Base-by-base conservation (phyloP, 768 basidiomycete species). In the Amanita pallidorosea region DNA sequence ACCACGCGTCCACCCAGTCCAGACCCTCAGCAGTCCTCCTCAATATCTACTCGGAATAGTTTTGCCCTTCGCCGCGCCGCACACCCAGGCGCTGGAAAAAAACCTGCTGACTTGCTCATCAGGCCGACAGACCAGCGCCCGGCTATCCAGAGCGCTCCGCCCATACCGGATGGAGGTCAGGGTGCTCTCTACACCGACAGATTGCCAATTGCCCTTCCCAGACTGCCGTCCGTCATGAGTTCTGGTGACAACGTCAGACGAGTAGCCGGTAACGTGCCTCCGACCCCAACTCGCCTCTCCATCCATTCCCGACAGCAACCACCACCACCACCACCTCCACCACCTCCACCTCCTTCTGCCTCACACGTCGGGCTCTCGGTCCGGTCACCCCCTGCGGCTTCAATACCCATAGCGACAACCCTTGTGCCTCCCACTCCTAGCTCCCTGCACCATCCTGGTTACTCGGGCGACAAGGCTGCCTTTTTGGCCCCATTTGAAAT, bases 401-500 rank as follows among this genome's bases (percentile, higher is more conserved):
- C 79, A 8, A 75, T 88, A 5, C 77, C 85, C n/a, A 87, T 87
- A 49, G 74, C 85, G 5, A 72, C 73, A 12, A 70, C 74, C 4
- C 67, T 82, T 9, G 80, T 84, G 1, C 85, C 86, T 2, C 80
- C 80, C 3, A 85, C 86, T 1, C 83, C 85, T 3, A 76, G 76
- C n/a, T 70, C 75, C 9, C 70, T 86, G 17, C 80, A 81, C 13
- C 77, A 76, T 36, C 76, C 80, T 1, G 74, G 73, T 11, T 81
- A 79, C 58, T 59, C 75, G 8, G 75, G 76, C 20, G 83, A 84
- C 59, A 88, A 84, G 61, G 70, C 77, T 1, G 82, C 87, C 17
- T 93, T 93, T 64, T 67, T 93, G 44, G 80, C 83, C 0, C 88
- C 87, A 2, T 93, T 92, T 56, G 86, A 85, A 59, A 64, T 75